A percentile compares a stretch with the other conserved stretches of the same genome.
phyloP scores from a whole-genome alignment of 106 monocot species.

The Phalaenopsis equestris region DNA sequence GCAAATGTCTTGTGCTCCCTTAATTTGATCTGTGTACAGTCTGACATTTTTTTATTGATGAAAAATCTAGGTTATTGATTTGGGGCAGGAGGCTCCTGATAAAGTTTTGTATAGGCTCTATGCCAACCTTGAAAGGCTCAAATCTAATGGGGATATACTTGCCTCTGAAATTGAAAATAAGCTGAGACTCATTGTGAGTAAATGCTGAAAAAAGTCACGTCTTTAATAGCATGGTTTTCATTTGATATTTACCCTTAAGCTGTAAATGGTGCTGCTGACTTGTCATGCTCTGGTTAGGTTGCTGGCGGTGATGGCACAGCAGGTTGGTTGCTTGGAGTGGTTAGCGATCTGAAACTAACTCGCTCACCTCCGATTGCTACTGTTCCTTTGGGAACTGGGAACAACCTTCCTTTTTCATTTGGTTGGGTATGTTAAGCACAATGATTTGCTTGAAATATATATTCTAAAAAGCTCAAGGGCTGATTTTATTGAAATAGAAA shows the following conservation, averaged over 20 bases:
- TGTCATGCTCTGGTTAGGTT: slow-evolving; percentile 40
- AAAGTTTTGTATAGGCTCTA: slow-evolving; percentile 75
- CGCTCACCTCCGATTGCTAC: slow-evolving; percentile 83
- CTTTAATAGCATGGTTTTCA: neutral
- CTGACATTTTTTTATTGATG: neutral
- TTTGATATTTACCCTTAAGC: neutral
- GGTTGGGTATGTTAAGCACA: slow-evolving; percentile 73
- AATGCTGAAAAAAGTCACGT: neutral
- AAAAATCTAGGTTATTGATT: slow-evolving; percentile 73
- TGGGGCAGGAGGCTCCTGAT: slow-evolving; percentile 81
- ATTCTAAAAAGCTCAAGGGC: no score
- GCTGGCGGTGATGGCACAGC: slow-evolving; percentile 98
- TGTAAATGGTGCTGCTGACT: neutral
- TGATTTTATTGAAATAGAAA: no score
- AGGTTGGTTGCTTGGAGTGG: slow-evolving; percentile 95
- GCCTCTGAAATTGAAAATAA: slow-evolving; percentile 54
- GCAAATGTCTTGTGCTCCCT: neutral
- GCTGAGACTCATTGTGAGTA: slow-evolving; percentile 86
- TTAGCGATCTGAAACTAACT: slow-evolving; percentile 79
- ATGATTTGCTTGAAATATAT: neutral
- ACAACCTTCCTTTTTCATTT: slow-evolving; percentile 95
- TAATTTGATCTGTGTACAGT: neutral
- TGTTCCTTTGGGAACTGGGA: slow-evolving; percentile 92
- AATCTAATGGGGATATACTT: slow-evolving; percentile 42
- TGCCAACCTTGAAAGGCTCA: slow-evolving; percentile 71